Evolutionary conservation across 306 rosid genomes (phyloP).

Genomic region (Cicer pinnatifidum): DNA sequence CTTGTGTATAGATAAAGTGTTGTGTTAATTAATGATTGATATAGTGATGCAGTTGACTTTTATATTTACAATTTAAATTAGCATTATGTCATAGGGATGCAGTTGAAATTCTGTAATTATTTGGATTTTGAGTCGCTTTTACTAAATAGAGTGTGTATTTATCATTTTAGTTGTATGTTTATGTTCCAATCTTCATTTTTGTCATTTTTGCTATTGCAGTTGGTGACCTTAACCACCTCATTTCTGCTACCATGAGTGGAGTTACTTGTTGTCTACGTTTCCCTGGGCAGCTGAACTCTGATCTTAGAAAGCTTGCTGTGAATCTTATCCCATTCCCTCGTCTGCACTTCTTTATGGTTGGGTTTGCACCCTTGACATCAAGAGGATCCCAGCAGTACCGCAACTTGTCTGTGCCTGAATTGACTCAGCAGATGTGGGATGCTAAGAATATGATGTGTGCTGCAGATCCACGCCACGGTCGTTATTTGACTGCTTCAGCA

Average conservation of each 20-base stretch:
- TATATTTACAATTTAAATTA: conserved; percentile 22
- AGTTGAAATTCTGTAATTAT: conserved; percentile 42
- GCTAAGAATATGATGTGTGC: conserved; percentile 80
- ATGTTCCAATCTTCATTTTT: background rate
- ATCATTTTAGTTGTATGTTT: conserved; percentile 3
- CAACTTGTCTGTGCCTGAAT: conserved; percentile 60
- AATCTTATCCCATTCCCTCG: conserved; percentile 92
- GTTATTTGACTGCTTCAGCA: conserved; percentile 83
- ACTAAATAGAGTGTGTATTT: conserved; percentile 24
- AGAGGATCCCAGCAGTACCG: conserved; percentile 93
- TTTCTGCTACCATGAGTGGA: conserved; percentile 89
- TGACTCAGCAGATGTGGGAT: conserved; percentile 67
- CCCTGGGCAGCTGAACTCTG: conserved; percentile 85
- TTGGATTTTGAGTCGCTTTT: conserved; percentile 17
- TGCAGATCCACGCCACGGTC: conserved; percentile 90
- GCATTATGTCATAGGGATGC: conserved; percentile 30
- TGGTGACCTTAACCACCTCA: conserved; percentile 88
- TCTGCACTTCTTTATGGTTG: conserved; percentile 89
- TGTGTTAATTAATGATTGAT: background rate
- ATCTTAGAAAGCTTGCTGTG: conserved; percentile 72
- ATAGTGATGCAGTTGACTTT: background rate
- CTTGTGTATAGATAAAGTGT: background rate
- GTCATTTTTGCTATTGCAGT: conserved; percentile 47
- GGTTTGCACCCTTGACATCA: conserved; percentile 85
- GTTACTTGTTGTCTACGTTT: conserved; percentile 86